A percentile compares a stretch with the other conserved stretches of the same genome.
phyloP scores from a whole-genome alignment of 768 basidiomycete species.

The Calocybe gangraenosa region DNA sequence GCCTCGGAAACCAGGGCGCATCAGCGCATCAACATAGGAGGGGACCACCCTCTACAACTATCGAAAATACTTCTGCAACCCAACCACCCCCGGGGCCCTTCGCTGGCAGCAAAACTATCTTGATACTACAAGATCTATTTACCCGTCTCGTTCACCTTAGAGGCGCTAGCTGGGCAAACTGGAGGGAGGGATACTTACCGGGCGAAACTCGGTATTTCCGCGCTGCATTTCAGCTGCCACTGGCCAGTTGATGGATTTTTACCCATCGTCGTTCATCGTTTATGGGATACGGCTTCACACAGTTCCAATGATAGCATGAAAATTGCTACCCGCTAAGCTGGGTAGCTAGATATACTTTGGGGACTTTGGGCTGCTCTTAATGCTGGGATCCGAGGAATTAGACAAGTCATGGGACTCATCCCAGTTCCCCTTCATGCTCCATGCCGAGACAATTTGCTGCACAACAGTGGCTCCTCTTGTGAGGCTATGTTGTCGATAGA shows the following conservation, averaged over 20 bases:
- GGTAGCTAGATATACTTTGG: constrained; percentile 52
- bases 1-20: neutral
- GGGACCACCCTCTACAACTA: neutral
- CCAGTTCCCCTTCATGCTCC: no score
- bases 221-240: constrained; percentile 2
- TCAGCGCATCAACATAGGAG: constrained; percentile 4
- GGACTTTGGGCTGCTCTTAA: no score
- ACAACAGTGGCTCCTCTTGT: no score
- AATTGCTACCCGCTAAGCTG: constrained; percentile 24
- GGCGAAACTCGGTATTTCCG: neutral
- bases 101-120: no score
- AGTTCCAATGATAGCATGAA: neutral
- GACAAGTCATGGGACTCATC: no score
- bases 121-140: neutral
- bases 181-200: no score
- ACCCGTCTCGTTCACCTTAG: neutral
- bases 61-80: no score
- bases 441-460: no score
- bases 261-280: constrained; percentile 10
- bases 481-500: no score
- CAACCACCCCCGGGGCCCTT: no score
- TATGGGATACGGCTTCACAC: constrained; percentile 6
- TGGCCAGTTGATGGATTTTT: constrained; percentile 3
- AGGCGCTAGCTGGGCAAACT: no score
- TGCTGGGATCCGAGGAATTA: no score